Base-by-base conservation (phyloP, 2,329 filamentous ascomycete genomes). In the Chaetoscypha palmicola region DNA sequence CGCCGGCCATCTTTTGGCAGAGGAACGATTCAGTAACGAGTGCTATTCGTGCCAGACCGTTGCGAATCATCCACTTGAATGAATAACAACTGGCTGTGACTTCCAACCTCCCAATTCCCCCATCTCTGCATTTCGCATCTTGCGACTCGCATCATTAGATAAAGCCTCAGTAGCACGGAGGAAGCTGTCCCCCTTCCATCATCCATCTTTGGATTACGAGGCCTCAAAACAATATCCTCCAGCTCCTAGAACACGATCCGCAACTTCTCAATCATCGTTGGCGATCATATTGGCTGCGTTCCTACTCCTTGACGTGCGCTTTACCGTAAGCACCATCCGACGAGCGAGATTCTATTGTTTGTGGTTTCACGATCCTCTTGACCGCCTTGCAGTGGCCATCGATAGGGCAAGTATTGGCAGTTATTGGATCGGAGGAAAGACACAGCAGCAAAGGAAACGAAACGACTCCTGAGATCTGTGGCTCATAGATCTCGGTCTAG, bases 51-150 rank as follows among this genome's bases (percentile, higher is more conserved):
- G 24, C 24, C 24, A 28, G 24, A 7, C 24, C 7, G 24, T n/a
- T n/a, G n/a, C n/a, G n/a, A 7, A 28, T 28, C 24, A 28, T 28
- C 24, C 12, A 28, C 7, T 7, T 28, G 24, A 28, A 28, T 28
- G 24, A 28, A 28, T 28, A 41, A 42, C 48, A 47, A 49, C 23
- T 48, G 47, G 43, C 42, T 22, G 42, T 41, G 46, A 50, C 46
- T 45, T 52, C 53, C 46, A 52, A 43, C 51, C 49, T 51, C 53
- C 47, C 38, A 21, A 22, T n/a, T 44, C 28, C 31, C 8, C 24
- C 24, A 8, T 28, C 24, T 33, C 9, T 10, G 9, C 14, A 12
- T 33, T 5, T 12, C 7, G 10, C 31, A n/a, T n/a, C n/a, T n/a
- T n/a, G n/a, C 11, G n/a, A 14, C 26, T 9, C 46, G 51, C 50